Evolutionary conservation across 139 green algal species (phyloP), one percentile per base, ranked within the genome.

Genomic region (Auxenochlorella pyrenoidosa): DNA sequence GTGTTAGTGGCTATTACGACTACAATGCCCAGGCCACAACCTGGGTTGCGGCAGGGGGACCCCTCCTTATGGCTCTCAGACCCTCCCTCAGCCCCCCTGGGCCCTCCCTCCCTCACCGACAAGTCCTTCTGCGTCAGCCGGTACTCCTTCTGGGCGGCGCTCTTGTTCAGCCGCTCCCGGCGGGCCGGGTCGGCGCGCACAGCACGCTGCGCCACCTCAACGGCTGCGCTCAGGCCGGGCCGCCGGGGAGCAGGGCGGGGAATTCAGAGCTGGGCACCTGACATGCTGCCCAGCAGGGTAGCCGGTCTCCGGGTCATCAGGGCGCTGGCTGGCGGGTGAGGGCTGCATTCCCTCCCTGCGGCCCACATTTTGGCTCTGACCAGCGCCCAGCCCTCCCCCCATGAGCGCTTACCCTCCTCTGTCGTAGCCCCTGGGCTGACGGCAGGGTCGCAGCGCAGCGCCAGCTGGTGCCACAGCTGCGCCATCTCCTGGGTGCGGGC

Each of bases 401-500:
- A 73, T 34, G 15, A 18, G 3, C 26, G 0, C 13, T 73, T 32
- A 73, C 66, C 66, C 41, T 51, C 73, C 41, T 34, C 40, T 4
- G 73, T 24, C 24, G 26, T 51, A 15, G 36, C 40, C 6, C 24
- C 36, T 19, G 40, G 40, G 26, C 40, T 51, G 40, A 79, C n/a
- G 40, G 22, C 40, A 0, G 73, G 73, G 73, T 79, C 40, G 8
- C 43, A n/a, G 24, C 73, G 73, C 10, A 32, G 73, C 26, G 73
- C 73, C 73, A 79, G 40, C 73, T 79, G 73, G 73, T 51, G 43
- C 73, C 73, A 79, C 40, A 79, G 73, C 40, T n/a, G 38, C 36
- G 73, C 73, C 73, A 79, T 51, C 38, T 79, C 73, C 5, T 40
- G 19, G 0, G 73, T n/a, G 40, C 73, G 73, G 26, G 73, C 73